Percentiles rank a stretch among this genome's conserved stretches.
Conservation (phyloP, 495 filamentous ascomycete genomes). For the Chaetomium cochliodes region DNA sequence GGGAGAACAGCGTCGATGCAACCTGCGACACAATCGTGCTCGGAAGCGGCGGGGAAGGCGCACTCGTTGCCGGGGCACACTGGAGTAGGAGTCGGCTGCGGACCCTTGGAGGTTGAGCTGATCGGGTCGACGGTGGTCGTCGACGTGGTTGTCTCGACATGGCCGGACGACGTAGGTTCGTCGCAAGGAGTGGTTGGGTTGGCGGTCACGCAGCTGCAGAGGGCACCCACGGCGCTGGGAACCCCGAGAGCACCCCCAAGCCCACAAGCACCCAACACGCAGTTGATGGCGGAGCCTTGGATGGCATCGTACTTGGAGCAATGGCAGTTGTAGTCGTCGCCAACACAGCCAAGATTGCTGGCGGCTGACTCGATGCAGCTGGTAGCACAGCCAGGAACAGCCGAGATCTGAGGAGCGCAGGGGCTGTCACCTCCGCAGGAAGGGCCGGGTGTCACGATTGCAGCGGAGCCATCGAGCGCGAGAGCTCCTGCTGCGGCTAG, state of each 20-base stretch:
- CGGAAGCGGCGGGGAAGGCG: neutral
- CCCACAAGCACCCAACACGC: slow-evolving; percentile 5
- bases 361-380: slow-evolving; percentile 12
- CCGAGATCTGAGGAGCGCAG: neutral
- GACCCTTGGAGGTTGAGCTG: neutral
- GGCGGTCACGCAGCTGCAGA: slow-evolving; percentile 11
- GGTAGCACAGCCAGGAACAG: slow-evolving; percentile 12
- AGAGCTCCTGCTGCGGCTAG: slow-evolving; percentile 10
- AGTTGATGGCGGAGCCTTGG: neutral
- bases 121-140: neutral
- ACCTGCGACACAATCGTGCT: neutral
- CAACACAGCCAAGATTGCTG: neutral
- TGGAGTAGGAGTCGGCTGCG: neutral
- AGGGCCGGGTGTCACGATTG: neutral
- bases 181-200: neutral
- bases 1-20: neutral
- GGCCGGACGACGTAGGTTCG: neutral
- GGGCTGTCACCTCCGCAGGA: slow-evolving; percentile 8
- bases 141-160: neutral
- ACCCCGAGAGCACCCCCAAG: neutral
- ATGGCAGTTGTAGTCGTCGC: slow-evolving; percentile 9
- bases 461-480: neutral
- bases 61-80: neutral
- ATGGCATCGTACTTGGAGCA: slow-evolving; percentile 7
- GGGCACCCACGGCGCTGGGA: neutral